phyloP scores from a whole-genome alignment of 164 flowering plant species.

The Vitis labrusca region DNA sequence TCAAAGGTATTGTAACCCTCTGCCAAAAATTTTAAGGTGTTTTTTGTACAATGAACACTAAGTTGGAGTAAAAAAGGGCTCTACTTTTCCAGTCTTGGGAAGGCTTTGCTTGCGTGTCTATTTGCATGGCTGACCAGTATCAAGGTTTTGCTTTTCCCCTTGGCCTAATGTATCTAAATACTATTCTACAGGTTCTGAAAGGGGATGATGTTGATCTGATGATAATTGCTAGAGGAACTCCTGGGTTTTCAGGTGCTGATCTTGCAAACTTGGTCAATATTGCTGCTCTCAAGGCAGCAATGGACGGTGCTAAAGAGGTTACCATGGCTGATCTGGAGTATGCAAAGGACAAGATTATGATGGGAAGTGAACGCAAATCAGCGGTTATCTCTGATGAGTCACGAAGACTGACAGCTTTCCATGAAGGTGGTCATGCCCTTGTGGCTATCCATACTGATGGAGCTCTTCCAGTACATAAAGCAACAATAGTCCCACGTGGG shows the following conservation, averaged over 20 bases:
- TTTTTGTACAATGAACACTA: not conserved
- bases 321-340: slow-evolving; percentile 78
- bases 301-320: slow-evolving; percentile 91
- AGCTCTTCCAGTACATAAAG: slow-evolving; percentile 92
- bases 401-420: slow-evolving; percentile 80
- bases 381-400: slow-evolving; percentile 93
- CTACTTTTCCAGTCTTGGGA: too few species aligned
- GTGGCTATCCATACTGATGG: slow-evolving; percentile 97
- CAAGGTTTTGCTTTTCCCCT: too few species aligned
- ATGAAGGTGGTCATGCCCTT: slow-evolving; percentile 97
- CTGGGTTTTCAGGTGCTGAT: slow-evolving; percentile 89
- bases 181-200: slow-evolving; percentile 61
- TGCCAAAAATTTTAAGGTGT: not conserved
- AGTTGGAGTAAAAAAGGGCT: too few species aligned
- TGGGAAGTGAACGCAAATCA: slow-evolving; percentile 96
- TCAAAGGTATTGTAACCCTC: slow-evolving; percentile 54
- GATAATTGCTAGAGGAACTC: slow-evolving; percentile 98
- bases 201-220: slow-evolving; percentile 92
- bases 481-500: slow-evolving; percentile 91
- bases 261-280: slow-evolving; percentile 89
- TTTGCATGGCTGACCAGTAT: too few species aligned
- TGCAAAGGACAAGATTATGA: slow-evolving; percentile 86
- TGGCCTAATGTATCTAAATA: too few species aligned
- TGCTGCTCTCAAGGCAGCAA: slow-evolving; percentile 93
- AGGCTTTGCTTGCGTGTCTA: too few species aligned